Base-by-base conservation (phyloP, 352 stramenopile genomes). In the Pythium sukuiense region DNA sequence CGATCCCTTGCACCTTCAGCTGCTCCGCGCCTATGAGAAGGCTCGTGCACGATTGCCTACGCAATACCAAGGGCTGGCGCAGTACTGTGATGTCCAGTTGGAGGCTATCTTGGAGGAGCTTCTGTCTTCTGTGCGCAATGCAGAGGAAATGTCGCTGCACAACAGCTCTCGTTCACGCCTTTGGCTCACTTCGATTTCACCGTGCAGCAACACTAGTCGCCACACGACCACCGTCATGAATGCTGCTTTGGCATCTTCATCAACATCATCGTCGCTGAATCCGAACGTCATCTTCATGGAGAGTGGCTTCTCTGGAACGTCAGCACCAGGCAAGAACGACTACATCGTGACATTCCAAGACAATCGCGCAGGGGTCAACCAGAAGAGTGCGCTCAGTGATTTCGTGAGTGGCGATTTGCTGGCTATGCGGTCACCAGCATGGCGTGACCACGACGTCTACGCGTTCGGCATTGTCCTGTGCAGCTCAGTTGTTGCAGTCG, bases 31-130 rank as follows among this genome's bases (percentile, higher is more conserved):
- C 1, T 69, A 69, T 33, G 67, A 73, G 29, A 63, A 61, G 12
- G 57, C 55, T 1, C 60, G 56, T 8, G 48, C 67, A 11, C 71
- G 67, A 9, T 70, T 90, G 2, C 86, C 80, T 2, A 52, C 68
- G 55, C 73, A 74, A 13, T 83, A 93, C 53, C 48, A 69, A 7
- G 80, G 65, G 0, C 66, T 92, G 39, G 71, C 63, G 7, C 67
- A 92, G 20, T 95, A 93, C 69, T 85, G 74, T 27, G 58, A 61
- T 39, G 50, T 81, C 8, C 84, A 92, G 59, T 63, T 79, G 20
- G 80, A 89, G 49, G 80, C 79, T 1, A 91, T 95, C 49, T 71
- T 90, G 59, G 80, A 92, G 53, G 86, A 95, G 41, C 63, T 90
- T 18, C 59, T 87, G 4, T 74, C 81, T 8, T 87, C 79, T 1